These are phyloP conservation scores for Termitomyces titanicus DNA, from an alignment of 768 basidiomycete species.

Conservation along the genomic window DNA sequence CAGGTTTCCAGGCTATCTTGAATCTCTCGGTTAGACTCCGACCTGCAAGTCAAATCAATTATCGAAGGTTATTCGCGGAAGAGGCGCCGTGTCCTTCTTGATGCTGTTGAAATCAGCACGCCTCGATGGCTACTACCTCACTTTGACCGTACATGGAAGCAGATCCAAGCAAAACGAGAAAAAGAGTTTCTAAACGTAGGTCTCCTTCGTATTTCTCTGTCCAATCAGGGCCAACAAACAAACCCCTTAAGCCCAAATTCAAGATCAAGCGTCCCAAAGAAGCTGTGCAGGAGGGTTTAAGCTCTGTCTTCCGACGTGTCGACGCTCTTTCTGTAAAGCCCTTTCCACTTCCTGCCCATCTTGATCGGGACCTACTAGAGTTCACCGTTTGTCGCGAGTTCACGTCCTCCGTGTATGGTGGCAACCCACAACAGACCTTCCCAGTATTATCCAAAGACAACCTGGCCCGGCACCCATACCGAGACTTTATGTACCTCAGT, in stretches of 20 bases:
- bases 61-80: not conserved
- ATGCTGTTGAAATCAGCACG: not conserved
- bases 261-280: conserved; percentile 6
- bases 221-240: not conserved
- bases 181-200: conserved; percentile 6
- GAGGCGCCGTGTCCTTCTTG: not conserved
- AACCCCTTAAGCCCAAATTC: conserved; percentile 4
- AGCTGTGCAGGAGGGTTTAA: not conserved
- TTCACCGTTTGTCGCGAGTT: conserved; percentile 3
- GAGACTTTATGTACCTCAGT: conserved; percentile 27
- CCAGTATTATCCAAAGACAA: not conserved
- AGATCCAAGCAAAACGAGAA: not conserved
- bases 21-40: not conserved
- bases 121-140: not conserved
- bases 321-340: conserved; percentile 4
- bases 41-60: not conserved
- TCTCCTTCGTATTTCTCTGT: not conserved
- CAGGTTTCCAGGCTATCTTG: not conserved
- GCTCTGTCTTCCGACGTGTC: conserved; percentile 8
- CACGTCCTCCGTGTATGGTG: conserved; percentile 12
- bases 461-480: conserved; percentile 2
- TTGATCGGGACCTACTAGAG: conserved; percentile 3
- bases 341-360: not conserved
- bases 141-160: too few species aligned
- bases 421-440: not conserved